These are phyloP conservation scores for Entophlyctis helioformis DNA, from an alignment of 192 early-diverging fungal genomes.

Conservation along the genomic window DNA sequence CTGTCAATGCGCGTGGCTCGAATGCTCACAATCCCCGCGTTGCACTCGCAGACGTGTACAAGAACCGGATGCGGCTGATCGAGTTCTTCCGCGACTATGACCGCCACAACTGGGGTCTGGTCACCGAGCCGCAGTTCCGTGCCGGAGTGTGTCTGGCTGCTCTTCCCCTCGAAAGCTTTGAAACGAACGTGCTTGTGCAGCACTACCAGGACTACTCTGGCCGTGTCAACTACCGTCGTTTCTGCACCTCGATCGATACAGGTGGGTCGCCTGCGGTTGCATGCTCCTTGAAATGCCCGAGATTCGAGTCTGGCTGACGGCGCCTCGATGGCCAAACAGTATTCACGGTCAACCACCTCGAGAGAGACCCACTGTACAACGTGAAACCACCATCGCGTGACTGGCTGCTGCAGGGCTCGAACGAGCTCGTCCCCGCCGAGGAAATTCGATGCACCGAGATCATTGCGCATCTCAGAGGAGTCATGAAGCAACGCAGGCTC, in stretches of 20 bases:
- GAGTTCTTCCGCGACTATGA: constrained; percentile 48
- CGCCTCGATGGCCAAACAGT: constrained; percentile 11
- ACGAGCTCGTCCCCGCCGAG: constrained; percentile 24
- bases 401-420: constrained; percentile 25
- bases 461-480: constrained; percentile 13
- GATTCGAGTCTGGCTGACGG: neutral
- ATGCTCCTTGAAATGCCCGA: neutral
- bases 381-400: constrained; percentile 30
- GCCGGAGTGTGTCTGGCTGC: constrained; percentile 26
- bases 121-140: constrained; percentile 33
- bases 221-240: constrained; percentile 24
- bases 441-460: constrained; percentile 27
- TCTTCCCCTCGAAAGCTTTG: constrained; percentile 13
- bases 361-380: constrained; percentile 28
- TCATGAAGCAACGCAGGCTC: constrained; percentile 27
- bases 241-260: constrained; percentile 30
- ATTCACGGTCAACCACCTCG: constrained; percentile 36
- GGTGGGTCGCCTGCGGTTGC: constrained; percentile 15
- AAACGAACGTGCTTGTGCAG: constrained; percentile 20
- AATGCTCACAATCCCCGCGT: neutral
- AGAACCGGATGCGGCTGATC: constrained; percentile 33
- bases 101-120: constrained; percentile 35
- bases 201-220: constrained; percentile 23
- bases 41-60: constrained; percentile 33
- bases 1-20: too few relatives aligned